Conservation (phyloP, 1,139 yeast species). For the Pichiaceae sp. region DNA sequence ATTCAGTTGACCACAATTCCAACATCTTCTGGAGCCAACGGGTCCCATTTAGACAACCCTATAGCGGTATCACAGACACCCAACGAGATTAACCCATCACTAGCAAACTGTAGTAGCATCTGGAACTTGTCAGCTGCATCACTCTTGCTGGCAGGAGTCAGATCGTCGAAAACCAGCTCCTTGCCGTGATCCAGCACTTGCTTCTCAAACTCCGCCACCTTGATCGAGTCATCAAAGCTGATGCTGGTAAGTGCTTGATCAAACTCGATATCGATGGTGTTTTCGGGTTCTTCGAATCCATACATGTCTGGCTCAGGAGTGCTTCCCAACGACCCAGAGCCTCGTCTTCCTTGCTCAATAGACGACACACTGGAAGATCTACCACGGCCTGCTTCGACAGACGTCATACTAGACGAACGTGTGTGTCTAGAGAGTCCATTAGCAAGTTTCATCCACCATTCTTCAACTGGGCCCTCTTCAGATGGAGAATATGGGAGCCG, state of each 20-base stretch:
- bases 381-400: neutral
- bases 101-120: constrained; percentile 1
- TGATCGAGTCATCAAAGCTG: neutral
- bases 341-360: constrained; percentile 21
- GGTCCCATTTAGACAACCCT: constrained; percentile 1
- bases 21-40: constrained; percentile 1
- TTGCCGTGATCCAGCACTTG: neutral
- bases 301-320: constrained; percentile 9
- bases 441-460: neutral
- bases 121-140: neutral
- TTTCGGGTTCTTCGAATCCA: constrained; percentile 5
- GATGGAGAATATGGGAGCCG: neutral
- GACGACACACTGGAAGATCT: constrained; percentile 20
- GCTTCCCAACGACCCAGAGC: constrained; percentile 4
- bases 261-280: constrained; percentile 1
- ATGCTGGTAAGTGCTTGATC: constrained; percentile 9
- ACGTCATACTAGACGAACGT: neutral
- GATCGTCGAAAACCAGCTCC: neutral
- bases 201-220: neutral
- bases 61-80: neutral
- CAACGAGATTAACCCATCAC: neutral
- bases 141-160: neutral
- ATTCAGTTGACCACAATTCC: no score
- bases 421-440: neutral
- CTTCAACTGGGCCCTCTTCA: neutral